These are phyloP conservation scores for Isabelozyma pseudorhagii DNA, from an alignment of 805 yeast species.

Conservation along the genomic window DNA sequence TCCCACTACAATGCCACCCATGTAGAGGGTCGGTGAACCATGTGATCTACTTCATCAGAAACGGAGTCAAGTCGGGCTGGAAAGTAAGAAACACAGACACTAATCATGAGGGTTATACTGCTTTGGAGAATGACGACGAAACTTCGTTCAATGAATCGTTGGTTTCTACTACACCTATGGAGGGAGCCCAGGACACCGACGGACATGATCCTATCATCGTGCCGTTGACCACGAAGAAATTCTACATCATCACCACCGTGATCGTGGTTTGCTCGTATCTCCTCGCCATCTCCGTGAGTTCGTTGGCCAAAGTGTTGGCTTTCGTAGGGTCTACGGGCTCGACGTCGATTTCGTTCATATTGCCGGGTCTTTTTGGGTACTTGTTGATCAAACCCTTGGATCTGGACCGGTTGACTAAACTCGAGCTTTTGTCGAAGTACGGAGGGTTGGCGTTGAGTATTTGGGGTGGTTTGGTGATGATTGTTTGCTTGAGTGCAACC, in stretches of 20 bases:
- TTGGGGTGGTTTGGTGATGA: constrained; percentile 57
- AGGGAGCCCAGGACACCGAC: constrained; percentile 45
- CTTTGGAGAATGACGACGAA: constrained; percentile 19
- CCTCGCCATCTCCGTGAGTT: constrained; percentile 55
- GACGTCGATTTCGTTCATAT: constrained; percentile 70
- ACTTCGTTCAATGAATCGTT: constrained; percentile 28
- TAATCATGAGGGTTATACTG: constrained; percentile 21
- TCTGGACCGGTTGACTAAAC: constrained; percentile 17
- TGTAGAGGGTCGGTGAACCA: constrained; percentile 72
- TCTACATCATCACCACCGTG: constrained; percentile 45
- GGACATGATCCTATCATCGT: constrained; percentile 48
- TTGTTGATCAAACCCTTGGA: constrained; percentile 45
- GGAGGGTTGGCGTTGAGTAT: constrained; percentile 44
- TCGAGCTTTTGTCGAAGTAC: constrained; percentile 30
- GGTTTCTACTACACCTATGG: constrained; percentile 43
- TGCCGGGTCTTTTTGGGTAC: constrained; percentile 77
- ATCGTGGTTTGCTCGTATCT: constrained; percentile 49
- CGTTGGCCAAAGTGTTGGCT: constrained; percentile 67
- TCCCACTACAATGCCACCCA: constrained; percentile 80
- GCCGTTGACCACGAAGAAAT: constrained; percentile 46
- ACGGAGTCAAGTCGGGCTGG: constrained; percentile 23
- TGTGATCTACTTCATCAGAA: constrained; percentile 47
- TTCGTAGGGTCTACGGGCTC: constrained; percentile 84
- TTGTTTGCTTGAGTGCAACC: constrained; percentile 50
- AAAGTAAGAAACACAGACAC: constrained; percentile 16